Percentiles rank a stretch among this genome's conserved stretches.
Conservation (phyloP, 805 yeast genomes). For the Maudiozyma pseudohumilis region DNA sequence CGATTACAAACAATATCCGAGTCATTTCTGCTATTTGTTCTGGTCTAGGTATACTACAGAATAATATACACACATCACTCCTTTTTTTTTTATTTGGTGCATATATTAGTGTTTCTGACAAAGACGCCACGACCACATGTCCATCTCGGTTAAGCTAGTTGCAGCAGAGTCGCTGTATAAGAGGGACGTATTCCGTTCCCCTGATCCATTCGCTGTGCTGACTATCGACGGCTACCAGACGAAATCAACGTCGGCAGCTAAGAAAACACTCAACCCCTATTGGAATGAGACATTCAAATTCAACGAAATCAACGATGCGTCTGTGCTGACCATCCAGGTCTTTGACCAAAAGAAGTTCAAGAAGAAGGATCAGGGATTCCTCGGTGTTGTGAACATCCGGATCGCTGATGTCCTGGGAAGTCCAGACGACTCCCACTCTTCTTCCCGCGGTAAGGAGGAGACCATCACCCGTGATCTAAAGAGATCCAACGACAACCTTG, state of each 20-base stretch:
- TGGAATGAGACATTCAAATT: slow-evolving; percentile 93
- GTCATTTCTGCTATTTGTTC: too few species aligned
- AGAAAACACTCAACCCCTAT: slow-evolving; percentile 89
- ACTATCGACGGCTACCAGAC: slow-evolving; percentile 98
- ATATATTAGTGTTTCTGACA: too few species aligned
- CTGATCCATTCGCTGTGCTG: slow-evolving; percentile 96
- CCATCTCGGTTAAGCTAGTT: slow-evolving; percentile 62
- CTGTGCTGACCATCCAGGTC: slow-evolving; percentile 83
- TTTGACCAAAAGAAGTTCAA: slow-evolving; percentile 96
- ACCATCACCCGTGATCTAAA: slow-evolving; percentile 89
- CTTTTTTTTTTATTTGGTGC: too few species aligned
- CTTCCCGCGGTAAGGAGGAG: slow-evolving; percentile 46
- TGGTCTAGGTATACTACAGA: too few species aligned
- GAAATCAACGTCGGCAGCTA: slow-evolving; percentile 85
- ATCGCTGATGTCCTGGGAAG: slow-evolving; percentile 61
- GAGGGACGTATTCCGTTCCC: slow-evolving; percentile 89
- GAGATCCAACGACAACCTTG: slow-evolving; percentile 81
- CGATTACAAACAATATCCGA: too few species aligned
- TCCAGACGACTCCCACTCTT: slow-evolving; percentile 42
- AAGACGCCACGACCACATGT: too few species aligned
- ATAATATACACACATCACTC: too few species aligned
- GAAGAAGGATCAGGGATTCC: slow-evolving; percentile 95
- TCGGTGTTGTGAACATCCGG: slow-evolving; percentile 89
- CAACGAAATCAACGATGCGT: slow-evolving; percentile 61
- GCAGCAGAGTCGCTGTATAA: slow-evolving; percentile 95